These are phyloP conservation scores for Phytopythium aichiense DNA, from an alignment of 352 stramenopile species.

Conservation along the genomic window DNA sequence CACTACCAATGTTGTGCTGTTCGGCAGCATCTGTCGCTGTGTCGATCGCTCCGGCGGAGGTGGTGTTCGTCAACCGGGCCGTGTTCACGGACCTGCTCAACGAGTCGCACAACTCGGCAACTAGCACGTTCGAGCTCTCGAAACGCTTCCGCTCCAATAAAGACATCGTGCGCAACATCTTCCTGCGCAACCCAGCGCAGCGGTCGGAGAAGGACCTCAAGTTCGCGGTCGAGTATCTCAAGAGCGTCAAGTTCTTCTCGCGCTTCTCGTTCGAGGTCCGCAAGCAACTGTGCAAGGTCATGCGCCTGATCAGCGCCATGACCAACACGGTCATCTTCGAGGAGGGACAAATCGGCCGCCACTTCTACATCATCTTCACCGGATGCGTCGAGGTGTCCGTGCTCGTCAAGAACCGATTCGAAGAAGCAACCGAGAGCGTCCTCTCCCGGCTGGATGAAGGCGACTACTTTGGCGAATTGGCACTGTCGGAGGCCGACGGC, in stretches of 20 bases:
- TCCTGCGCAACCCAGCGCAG: constrained; percentile 58
- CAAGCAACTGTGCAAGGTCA: constrained; percentile 80
- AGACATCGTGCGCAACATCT: constrained; percentile 85
- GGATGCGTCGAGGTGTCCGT: constrained; percentile 70
- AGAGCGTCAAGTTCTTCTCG: constrained; percentile 85
- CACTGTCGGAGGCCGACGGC: constrained; percentile 59
- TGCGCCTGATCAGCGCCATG: constrained; percentile 71
- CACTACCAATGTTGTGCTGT: background rate
- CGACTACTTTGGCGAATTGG: constrained; percentile 78
- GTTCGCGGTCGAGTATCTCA: constrained; percentile 82
- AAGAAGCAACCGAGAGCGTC: constrained; percentile 58
- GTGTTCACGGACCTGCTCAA: constrained; percentile 67
- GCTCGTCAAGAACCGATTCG: constrained; percentile 66
- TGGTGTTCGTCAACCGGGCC: constrained; percentile 64
- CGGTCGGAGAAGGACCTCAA: constrained; percentile 83
- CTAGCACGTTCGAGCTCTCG: constrained; percentile 53
- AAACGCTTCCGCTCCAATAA: constrained; percentile 84
- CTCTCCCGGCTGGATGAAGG: constrained; percentile 62
- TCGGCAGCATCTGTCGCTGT: constrained; percentile 50
- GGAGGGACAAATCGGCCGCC: constrained; percentile 66
- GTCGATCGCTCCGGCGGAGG: constrained; percentile 39
- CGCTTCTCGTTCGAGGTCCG: constrained; percentile 84
- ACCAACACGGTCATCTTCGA: constrained; percentile 81
- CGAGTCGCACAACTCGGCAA: constrained; percentile 48
- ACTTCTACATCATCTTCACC: constrained; percentile 86